Conservation (phyloP, 75 land plant species). For the Pinus albicaulis region DNA sequence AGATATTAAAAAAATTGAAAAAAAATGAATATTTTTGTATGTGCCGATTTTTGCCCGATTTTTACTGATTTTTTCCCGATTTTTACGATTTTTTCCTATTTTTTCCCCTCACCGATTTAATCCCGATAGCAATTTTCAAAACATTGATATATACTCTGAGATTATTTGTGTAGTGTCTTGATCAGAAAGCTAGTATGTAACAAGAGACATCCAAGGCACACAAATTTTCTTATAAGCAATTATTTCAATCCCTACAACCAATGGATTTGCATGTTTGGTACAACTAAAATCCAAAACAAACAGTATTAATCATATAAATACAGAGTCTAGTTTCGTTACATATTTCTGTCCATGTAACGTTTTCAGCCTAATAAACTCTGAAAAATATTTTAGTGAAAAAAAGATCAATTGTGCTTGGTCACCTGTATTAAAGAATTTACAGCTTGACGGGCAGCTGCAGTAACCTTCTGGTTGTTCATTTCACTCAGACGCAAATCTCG, state of each 20-base stretch:
- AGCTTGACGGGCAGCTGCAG: conserved; percentile 57
- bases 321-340: neutral
- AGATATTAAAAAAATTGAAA: too few relatives aligned
- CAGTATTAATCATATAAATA: neutral
- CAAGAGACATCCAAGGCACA: neutral
- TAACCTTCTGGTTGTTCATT: conserved; percentile 34
- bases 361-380: too few relatives aligned
- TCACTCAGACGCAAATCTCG: conserved; percentile 17
- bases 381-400: neutral
- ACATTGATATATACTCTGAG: too few relatives aligned
- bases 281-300: neutral
- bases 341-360: neutral
- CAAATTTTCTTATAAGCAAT: neutral
- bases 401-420: neutral
- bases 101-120: too few relatives aligned
- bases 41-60: too few relatives aligned
- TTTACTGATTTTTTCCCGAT: too few relatives aligned
- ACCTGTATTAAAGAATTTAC: conserved; percentile 76
- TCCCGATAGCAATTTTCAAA: too few relatives aligned
- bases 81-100: too few relatives aligned
- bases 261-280: neutral
- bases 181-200: neutral
- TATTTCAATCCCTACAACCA: neutral
- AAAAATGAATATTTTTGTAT: too few relatives aligned
- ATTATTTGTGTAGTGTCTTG: too few relatives aligned